Conservation (phyloP, 1,284 basidiomycete genomes). For the Phenoliferia sp. region DNA sequence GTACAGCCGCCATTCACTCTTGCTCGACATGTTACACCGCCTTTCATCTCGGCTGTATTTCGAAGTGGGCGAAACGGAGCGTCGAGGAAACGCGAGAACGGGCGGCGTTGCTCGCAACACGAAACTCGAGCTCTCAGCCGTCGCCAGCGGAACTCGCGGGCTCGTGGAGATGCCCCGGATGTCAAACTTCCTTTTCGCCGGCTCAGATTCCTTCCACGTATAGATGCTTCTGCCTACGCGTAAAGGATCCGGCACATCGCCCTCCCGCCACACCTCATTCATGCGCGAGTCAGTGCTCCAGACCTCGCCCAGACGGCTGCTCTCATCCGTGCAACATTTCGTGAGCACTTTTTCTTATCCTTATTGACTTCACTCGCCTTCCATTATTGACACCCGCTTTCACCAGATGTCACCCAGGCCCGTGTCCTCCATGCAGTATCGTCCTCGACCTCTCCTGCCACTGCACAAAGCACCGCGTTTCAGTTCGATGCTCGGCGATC, state of each 20-base stretch:
- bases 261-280: slow-evolving; percentile 75
- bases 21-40: slow-evolving; percentile 80
- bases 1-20: slow-evolving; percentile 68
- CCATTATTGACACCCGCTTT: neutral
- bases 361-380: too few relatives aligned
- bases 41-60: slow-evolving; percentile 75
- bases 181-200: slow-evolving; percentile 38
- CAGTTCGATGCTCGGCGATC: slow-evolving; percentile 11
- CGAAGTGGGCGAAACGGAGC: slow-evolving; percentile 58
- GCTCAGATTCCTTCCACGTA: slow-evolving; percentile 60
- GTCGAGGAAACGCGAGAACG: slow-evolving; percentile 50
- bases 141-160: slow-evolving; percentile 12
- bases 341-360: neutral
- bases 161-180: slow-evolving; percentile 38
- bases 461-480: slow-evolving; percentile 8
- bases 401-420: slow-evolving; percentile 43
- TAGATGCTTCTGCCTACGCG: slow-evolving; percentile 78
- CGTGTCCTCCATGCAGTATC: slow-evolving; percentile 30
- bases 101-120: slow-evolving; percentile 29
- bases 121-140: slow-evolving; percentile 10
- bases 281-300: slow-evolving; percentile 70
- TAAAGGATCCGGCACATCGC: slow-evolving; percentile 53
- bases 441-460: slow-evolving; percentile 20
- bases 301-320: slow-evolving; percentile 54
- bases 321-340: slow-evolving; percentile 48